Conservation (phyloP, 2,329 filamentous ascomycete species). For the Fusarium sacchari region DNA sequence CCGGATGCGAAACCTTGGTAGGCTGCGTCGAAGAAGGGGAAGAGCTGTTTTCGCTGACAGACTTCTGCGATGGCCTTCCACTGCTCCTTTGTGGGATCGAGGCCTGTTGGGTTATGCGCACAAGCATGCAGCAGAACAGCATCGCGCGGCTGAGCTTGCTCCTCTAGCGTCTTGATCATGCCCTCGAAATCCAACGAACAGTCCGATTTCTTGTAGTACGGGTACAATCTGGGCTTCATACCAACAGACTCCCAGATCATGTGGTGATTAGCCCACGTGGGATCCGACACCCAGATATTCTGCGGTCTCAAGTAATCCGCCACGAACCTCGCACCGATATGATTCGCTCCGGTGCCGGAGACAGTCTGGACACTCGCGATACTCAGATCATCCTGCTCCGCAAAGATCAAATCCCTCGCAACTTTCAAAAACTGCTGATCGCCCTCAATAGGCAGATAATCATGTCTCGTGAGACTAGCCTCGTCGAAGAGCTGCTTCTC, state of each 20-base stretch:
- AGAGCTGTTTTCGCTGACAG: constrained; percentile 80
- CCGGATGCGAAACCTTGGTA: constrained; percentile 98
- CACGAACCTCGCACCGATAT: constrained; percentile 92
- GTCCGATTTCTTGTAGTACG: constrained; percentile 89
- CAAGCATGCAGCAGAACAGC: constrained; percentile 93
- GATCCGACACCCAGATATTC: constrained; percentile 89
- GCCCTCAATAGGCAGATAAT: constrained; percentile 38
- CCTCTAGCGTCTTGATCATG: constrained; percentile 77
- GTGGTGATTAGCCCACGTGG: constrained; percentile 98
- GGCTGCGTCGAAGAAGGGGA: constrained; percentile 97
- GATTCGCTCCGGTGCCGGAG: constrained; percentile 94
- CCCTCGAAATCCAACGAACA: constrained; percentile 91
- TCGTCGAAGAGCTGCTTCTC: constrained; percentile 33
- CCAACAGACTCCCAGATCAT: constrained; percentile 95
- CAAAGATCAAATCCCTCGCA: constrained; percentile 34
- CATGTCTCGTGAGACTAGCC: constrained; percentile 25
- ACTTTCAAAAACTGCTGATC: constrained; percentile 33
- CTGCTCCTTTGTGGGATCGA: constrained; percentile 91
- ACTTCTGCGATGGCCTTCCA: constrained; percentile 88
- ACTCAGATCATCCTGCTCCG: constrained; percentile 18
- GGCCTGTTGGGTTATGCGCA: constrained; percentile 96
- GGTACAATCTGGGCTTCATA: constrained; percentile 81
- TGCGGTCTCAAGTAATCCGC: constrained; percentile 83
- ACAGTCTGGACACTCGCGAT: constrained; percentile 83
- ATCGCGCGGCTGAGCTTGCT: constrained; percentile 75